A percentile compares a stretch with the other conserved stretches of the same genome.
Conservation (phyloP, 1,284 basidiomycete genomes). For the Ustilago nuda region DNA sequence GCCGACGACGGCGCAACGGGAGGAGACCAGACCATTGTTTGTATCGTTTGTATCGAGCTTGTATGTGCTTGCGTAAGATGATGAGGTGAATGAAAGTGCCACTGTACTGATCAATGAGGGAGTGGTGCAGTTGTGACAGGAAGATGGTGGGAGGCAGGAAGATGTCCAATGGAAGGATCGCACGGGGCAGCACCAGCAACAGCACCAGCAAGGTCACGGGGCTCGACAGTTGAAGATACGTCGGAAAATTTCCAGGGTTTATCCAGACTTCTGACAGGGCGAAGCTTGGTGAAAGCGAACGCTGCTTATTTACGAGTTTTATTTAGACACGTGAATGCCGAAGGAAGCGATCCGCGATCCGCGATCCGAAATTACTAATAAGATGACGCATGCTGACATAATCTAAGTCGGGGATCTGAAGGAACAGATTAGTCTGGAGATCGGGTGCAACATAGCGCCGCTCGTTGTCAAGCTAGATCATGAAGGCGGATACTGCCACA, state of each 20-base stretch:
- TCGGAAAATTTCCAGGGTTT: neutral
- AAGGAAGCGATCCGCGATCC: too few relatives aligned
- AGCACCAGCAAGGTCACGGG: slow-evolving; percentile 2
- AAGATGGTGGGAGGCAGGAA: slow-evolving; percentile 3
- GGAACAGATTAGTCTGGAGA: too few relatives aligned
- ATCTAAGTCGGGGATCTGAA: too few relatives aligned
- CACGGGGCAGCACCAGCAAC: slow-evolving; percentile 1
- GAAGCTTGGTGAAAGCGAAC: too few relatives aligned
- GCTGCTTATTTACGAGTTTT: too few relatives aligned
- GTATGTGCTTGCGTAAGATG: neutral
- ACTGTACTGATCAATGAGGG: neutral
- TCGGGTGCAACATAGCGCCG: too few relatives aligned
- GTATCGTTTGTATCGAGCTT: neutral
- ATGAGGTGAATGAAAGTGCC: neutral
- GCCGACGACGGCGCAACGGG: slow-evolving; percentile 45
- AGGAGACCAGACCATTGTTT: slow-evolving; percentile 46
- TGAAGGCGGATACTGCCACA: too few relatives aligned
- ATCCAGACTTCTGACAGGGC: too few relatives aligned
- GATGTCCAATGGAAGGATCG: neutral
- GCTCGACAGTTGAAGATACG: neutral
- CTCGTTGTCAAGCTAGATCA: too few relatives aligned
- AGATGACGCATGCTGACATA: too few relatives aligned
- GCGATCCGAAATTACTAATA: too few relatives aligned
- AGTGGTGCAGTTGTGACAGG: neutral
- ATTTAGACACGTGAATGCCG: too few relatives aligned